Evolutionary conservation across 2,329 filamentous ascomycete species (phyloP), one percentile per base, ranked within the genome.

Genomic region (Trichothecium sympodiale): DNA sequence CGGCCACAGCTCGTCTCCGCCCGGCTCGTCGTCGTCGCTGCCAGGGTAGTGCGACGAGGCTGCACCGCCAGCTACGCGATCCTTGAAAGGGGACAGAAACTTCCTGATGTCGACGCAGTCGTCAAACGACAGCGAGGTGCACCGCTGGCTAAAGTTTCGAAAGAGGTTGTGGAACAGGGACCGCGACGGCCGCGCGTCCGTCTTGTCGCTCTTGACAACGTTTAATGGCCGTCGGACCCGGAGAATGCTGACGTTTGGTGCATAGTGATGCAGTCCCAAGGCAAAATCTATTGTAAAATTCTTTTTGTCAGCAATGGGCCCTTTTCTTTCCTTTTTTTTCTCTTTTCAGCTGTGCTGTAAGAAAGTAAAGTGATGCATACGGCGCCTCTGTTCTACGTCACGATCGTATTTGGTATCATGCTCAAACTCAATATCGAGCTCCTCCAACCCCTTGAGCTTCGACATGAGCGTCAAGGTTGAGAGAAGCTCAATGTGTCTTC

Each of bases 401-500:
- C 26, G 14, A 10, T 31, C 28, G 8, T 26, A 27, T 6, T 17
- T 13, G 9, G 37, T 38, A 20, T 38, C 37, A 33, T 38, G 26
- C 32, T 38, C 37, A 27, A 38, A 18, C 32, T 38, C 37, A n/a
- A 27, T 29, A 14, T 38, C 37, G n/a, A 38, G 33, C 5, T 31
- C 14, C 16, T 25, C 27, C 15, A 38, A 32, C 10, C 27, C 31
- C 9, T 32, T 32, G n/a, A 38, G 20, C 27, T 34, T 35, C 14
- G 31, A 29, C 23, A 38, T 18, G 6, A 38, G 37, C 9, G 31
- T 16, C 15, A 32, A 15, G 8, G 35, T 32, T 15, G 32, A 34
- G 28, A 28, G 17, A 28, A 35, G 20, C 33, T 38, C 37, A 14
- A 38, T 31, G 15, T 38, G 37, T n/a, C 37, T 15, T 8, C 35